Evolutionary conservation across 139 green algal species (phyloP), one percentile per base, ranked within the genome.

Genomic region (Spirogloea muscicola): DNA sequence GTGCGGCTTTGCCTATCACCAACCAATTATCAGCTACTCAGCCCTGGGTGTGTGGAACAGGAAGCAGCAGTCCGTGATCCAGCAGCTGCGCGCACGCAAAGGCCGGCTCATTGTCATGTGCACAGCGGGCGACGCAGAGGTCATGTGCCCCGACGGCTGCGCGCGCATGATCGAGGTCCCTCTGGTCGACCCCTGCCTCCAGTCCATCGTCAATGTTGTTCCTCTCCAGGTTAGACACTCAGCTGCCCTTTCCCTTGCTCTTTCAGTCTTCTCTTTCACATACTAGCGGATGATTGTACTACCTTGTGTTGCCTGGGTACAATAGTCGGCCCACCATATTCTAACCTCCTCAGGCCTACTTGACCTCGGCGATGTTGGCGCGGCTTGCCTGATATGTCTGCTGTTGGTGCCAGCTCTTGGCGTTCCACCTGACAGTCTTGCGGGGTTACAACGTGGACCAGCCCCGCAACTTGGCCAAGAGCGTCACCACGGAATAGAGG

Each of bases 401-500:
- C n/a, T n/a, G n/a, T n/a, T n/a, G n/a, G n/a, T n/a, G 31, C 39
- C 94, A 98, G 85, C 88, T 98, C 49, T 86, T 98, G 48, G 79
- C 74, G 13, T 98, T 98, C 79, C 91, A 98, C 82, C 83, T 98
- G 33, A 95, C 94, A 10, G 81, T 97, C 29, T 77, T 97, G 57
- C 77, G 92, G 1, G 93, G 94, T 0, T 82, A 90, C 69, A 93
- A 98, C 80, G 94, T 98, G 1, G 94, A 98, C 78, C 94, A 97
- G 86, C 94, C 94, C 2, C 86, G 94, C 10, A 97, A 98, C 86
- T 86, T 98, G 13, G 94, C 94, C 52, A 98, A 98, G 84, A 89
- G 75, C 68, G 93, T 98, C 3, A 98, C 94, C 1, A 87, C 91
- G 43, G 80, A 87, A 39, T 87, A n/a, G 70, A 81, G n/a, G n/a